A percentile compares a stretch with the other conserved stretches of the same genome.
These are phyloP conservation scores for Suillus fuscotomentosus DNA, from an alignment of 768 basidiomycete genomes.

Conservation along the genomic window DNA sequence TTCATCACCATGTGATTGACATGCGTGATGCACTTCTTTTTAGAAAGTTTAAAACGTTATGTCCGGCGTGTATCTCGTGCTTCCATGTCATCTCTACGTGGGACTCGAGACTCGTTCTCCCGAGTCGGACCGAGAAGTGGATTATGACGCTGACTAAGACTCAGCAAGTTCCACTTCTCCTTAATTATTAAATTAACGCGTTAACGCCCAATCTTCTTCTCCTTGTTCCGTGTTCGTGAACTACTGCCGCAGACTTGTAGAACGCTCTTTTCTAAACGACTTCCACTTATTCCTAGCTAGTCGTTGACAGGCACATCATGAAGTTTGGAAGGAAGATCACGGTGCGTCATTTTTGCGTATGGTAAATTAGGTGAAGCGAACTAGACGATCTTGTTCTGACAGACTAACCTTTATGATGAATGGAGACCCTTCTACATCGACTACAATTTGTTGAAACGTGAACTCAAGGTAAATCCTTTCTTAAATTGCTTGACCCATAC, in stretches of 20 bases:
- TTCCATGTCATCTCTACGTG: too few relatives aligned
- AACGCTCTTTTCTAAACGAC: not conserved
- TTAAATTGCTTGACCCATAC: not conserved
- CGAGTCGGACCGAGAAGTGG: too few relatives aligned
- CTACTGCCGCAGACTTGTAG: not conserved
- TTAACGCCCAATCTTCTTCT: not conserved
- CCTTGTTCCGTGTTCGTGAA: not conserved
- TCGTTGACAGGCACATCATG: slow-evolving; percentile 39
- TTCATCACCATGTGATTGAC: too few relatives aligned
- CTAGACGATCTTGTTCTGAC: not conserved
- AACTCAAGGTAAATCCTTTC: slow-evolving; percentile 65
- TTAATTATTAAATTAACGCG: not conserved
- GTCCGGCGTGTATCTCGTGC: too few relatives aligned
- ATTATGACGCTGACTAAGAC: not conserved
- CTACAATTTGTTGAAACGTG: slow-evolving; percentile 86
- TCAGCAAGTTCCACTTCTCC: not conserved
- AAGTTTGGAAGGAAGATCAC: slow-evolving; percentile 83
- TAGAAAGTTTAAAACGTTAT: too few relatives aligned
- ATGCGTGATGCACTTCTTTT: too few relatives aligned
- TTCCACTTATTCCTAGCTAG: not conserved
- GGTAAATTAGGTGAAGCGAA: not conserved
- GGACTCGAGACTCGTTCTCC: too few relatives aligned
- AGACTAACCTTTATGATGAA: slow-evolving; percentile 86
- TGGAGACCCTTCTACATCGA: slow-evolving; percentile 91
- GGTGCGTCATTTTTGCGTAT: slow-evolving; percentile 34